These are phyloP conservation scores for Pyrenula aspistea DNA, from an alignment of 495 filamentous ascomycete genomes.

Conservation along the genomic window DNA sequence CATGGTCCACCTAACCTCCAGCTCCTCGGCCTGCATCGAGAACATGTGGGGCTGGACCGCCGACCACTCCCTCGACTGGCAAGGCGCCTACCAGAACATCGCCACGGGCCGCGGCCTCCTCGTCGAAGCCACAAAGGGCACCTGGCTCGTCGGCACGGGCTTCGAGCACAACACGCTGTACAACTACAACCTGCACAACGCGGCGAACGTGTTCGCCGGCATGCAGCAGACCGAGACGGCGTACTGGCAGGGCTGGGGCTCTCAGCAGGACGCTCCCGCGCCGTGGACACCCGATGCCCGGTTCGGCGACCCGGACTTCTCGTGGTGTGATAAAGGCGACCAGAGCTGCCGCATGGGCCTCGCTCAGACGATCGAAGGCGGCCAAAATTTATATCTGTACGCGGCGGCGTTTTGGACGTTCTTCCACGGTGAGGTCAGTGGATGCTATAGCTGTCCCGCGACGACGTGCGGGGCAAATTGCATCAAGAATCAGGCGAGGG, in stretches of 20 bases:
- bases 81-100: constrained; percentile 42
- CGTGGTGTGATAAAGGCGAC: constrained; percentile 19
- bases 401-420: constrained; percentile 40
- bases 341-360: constrained; percentile 29
- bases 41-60: constrained; percentile 65
- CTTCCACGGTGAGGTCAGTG: constrained; percentile 27
- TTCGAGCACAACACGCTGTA: constrained; percentile 71
- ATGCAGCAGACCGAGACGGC: constrained; percentile 80
- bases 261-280: constrained; percentile 15
- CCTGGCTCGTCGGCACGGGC: constrained; percentile 42
- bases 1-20: constrained; percentile 37
- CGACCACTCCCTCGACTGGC: constrained; percentile 62
- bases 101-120: constrained; percentile 38
- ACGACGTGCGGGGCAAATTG: constrained; percentile 16
- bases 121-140: not conserved
- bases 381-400: constrained; percentile 41
- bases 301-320: constrained; percentile 30
- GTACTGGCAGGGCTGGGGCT: constrained; percentile 44
- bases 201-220: constrained; percentile 58
- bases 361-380: constrained; percentile 23
- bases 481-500: constrained; percentile 28
- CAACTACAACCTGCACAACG: constrained; percentile 66
- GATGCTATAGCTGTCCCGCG: constrained; percentile 9
- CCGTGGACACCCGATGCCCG: constrained; percentile 25
- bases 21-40: constrained; percentile 49